phyloP scores from a whole-genome alignment of 2,329 filamentous ascomycete species.

The Trichophyton benhamiae region DNA sequence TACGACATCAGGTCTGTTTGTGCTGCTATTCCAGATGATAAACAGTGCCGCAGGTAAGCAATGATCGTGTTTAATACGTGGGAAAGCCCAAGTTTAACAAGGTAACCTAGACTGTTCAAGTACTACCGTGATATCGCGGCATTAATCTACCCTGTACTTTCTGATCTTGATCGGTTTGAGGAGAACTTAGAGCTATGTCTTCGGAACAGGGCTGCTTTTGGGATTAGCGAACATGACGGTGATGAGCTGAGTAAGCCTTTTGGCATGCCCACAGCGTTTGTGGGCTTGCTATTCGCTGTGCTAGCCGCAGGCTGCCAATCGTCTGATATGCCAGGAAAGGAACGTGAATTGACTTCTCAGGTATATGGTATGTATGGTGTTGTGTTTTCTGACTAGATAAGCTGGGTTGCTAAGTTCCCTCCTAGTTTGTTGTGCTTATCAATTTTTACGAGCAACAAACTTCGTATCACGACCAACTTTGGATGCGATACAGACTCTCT shows the following conservation, averaged over 20 bases:
- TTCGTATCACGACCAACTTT: conserved; percentile 50
- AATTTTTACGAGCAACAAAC: conserved; percentile 52
- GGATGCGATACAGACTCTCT: conserved; percentile 49
- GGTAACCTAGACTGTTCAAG: conserved; percentile 9
- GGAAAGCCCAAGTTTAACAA: neutral
- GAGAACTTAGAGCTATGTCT: conserved; percentile 43
- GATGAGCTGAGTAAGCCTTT: conserved; percentile 45
- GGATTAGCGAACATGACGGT: conserved; percentile 30
- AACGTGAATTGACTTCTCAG: conserved; percentile 51
- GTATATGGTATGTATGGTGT: conserved; percentile 41
- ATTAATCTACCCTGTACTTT: conserved; percentile 49
- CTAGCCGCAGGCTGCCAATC: conserved; percentile 52
- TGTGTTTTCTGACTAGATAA: neutral
- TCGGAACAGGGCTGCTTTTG: conserved; percentile 37
- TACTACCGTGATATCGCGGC: conserved; percentile 19
- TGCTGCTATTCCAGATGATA: conserved; percentile 46
- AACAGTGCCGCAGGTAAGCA: conserved; percentile 42
- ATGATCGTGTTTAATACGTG: neutral
- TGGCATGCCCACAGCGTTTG: conserved; percentile 46
- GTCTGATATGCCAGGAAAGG: conserved; percentile 44
- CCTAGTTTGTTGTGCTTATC: conserved; percentile 51
- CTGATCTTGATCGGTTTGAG: conserved; percentile 44
- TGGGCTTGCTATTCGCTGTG: conserved; percentile 49
- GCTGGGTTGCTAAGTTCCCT: neutral
- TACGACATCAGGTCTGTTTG: conserved; percentile 47